Percentiles rank a stretch among this genome's conserved stretches.
These are phyloP conservation scores for Auricularia sp. DNA, from an alignment of 768 basidiomycete species.

Conservation along the genomic window DNA sequence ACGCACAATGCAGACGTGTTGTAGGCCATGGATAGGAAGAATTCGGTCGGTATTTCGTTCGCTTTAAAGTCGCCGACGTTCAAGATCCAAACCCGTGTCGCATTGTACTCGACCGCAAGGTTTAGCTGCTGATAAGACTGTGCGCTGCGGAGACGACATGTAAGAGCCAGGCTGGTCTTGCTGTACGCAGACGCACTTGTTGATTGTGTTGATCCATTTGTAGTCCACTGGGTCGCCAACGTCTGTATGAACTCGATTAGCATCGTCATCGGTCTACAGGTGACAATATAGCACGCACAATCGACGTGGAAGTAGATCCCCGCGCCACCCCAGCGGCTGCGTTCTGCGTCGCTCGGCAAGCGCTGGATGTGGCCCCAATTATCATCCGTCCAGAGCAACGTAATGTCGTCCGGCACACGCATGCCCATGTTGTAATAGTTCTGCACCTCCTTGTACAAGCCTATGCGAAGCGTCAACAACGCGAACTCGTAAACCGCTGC, in stretches of 20 bases:
- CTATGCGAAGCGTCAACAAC: background rate
- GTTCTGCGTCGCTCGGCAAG: conserved; percentile 41
- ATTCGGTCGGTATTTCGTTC: conserved; percentile 60
- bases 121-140: conserved; percentile 63
- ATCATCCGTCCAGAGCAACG: conserved; percentile 62
- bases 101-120: conserved; percentile 48
- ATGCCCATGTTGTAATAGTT: conserved; percentile 29
- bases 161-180: conserved; percentile 41
- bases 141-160: background rate
- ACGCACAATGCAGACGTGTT: conserved; percentile 37
- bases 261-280: background rate
- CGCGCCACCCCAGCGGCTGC: conserved; percentile 55
- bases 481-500: too few species aligned
- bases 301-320: conserved; percentile 60
- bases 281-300: background rate
- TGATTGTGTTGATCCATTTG: conserved; percentile 27
- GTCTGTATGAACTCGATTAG: conserved; percentile 17
- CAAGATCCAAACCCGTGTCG: conserved; percentile 55
- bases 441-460: conserved; percentile 15
- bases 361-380: conserved; percentile 69
- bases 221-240: conserved; percentile 55
- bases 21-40: conserved; percentile 57
- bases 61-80: conserved; percentile 74
- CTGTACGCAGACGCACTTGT: conserved; percentile 28
- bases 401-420: conserved; percentile 54